phyloP scores from a whole-genome alignment of 257 asterid species.

The Orobanche coerulescens region DNA sequence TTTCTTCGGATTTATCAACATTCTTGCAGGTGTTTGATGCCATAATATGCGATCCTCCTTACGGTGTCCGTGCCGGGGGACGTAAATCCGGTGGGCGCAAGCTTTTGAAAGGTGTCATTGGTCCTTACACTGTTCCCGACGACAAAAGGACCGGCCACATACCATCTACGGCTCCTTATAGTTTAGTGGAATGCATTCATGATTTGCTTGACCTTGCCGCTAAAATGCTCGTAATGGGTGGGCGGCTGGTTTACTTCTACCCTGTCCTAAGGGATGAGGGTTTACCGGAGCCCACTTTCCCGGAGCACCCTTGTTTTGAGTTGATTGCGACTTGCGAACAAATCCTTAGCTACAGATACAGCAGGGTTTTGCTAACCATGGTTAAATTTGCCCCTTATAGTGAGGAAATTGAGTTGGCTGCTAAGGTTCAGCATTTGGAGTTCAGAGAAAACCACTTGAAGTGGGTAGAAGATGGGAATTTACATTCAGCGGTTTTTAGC shows the following conservation, averaged over 20 bases:
- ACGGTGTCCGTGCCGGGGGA: conserved; percentile 99
- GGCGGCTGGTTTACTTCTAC: conserved; percentile 91
- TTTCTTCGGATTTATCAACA: not conserved
- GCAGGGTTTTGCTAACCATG: conserved; percentile 72
- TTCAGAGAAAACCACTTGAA: conserved; percentile 80
- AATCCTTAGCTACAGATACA: conserved; percentile 86
- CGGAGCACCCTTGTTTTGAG: conserved; percentile 87
- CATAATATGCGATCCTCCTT: conserved; percentile 96
- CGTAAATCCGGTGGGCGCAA: conserved; percentile 99
- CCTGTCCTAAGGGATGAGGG: conserved; percentile 74
- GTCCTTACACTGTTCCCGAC: conserved; percentile 85
- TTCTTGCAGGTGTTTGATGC: conserved; percentile 73
- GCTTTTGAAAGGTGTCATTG: conserved; percentile 77
- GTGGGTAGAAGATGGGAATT: conserved; percentile 92
- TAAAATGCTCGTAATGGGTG: conserved; percentile 80
- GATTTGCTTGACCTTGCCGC: conserved; percentile 94
- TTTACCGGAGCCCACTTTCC: conserved; percentile 49
- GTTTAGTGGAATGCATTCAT: conserved; percentile 93
- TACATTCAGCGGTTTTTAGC: conserved; percentile 89
- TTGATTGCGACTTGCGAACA: conserved; percentile 67
- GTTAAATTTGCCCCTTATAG: conserved; percentile 57
- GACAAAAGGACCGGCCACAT: conserved; percentile 86
- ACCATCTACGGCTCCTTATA: conserved; percentile 94
- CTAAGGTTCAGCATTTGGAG: conserved; percentile 56
- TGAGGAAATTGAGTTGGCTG: conserved; percentile 61